Evolutionary conservation across 2,329 filamentous ascomycete species (phyloP), one percentile per base, ranked within the genome.

Genomic region (Pezicula neosporulosa): DNA sequence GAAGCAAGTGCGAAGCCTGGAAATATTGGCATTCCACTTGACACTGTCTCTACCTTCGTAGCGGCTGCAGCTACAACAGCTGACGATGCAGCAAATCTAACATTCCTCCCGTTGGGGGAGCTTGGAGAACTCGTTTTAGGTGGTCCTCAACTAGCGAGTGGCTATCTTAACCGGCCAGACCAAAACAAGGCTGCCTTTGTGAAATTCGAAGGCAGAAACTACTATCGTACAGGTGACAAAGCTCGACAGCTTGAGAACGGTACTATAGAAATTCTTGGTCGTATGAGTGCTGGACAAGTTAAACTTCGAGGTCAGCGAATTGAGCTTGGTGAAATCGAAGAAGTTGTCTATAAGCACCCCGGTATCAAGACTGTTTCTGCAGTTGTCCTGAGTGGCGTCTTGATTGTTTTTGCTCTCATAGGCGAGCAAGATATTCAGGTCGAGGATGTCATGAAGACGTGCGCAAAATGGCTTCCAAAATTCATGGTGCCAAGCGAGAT

Each of bases 211-310:
- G 59, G 71, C 13, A 91, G 89, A 3, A 75, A 77, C 3, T 72
- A 95, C 0, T 97, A 97, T 67, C 80, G 89, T 28, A 96, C 91
- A 0, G 91, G 91, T 0, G 92, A 97, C 68, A 90, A 87, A 63
- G 92, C 88, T 4, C 78, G 81, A 19, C 76, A 96, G 45, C 77
- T 79, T 2, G 59, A 75, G 0, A 77, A 87, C 53, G 89, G 90
- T 1, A 81, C 77, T 0, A 75, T 97, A n/a, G 88, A 96, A 66
- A 95, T 89, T 62, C 76, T 92, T 33, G 92, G 92, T 0, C 85
- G 92, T 10, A 85, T 96, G 12, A 80, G 81, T 2, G 82, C 83
- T 46, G 90, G 89, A 0, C 92, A 97, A 67, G 85, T 96, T 47
- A 96, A 96, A 68, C 75, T 96, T 7, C 81, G 90, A 48, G 91